phyloP scores from a whole-genome alignment of 2,329 filamentous ascomycete species.

The Huntiella abstrusa region DNA sequence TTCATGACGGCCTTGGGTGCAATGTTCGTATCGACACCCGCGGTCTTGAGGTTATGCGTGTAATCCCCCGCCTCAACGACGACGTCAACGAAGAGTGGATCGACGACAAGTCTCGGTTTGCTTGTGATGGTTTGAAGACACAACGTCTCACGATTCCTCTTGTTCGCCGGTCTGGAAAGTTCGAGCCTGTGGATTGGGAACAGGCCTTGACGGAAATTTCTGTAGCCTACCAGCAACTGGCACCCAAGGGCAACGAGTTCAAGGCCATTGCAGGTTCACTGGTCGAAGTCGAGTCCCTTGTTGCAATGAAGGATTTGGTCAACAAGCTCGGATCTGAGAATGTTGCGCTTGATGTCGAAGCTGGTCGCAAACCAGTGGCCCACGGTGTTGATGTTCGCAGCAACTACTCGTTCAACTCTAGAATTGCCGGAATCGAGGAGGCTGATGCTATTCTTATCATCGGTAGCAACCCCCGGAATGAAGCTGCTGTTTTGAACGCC shows the following conservation, averaged over 20 bases:
- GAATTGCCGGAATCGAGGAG: slow-evolving; percentile 82
- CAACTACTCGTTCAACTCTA: slow-evolving; percentile 95
- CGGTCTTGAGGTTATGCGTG: slow-evolving; percentile 88
- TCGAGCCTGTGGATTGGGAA: slow-evolving; percentile 87
- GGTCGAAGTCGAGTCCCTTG: slow-evolving; percentile 78
- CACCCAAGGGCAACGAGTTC: slow-evolving; percentile 82
- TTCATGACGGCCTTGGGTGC: slow-evolving; percentile 79
- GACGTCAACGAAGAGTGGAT: slow-evolving; percentile 99
- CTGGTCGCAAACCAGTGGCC: slow-evolving; percentile 63
- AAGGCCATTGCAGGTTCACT: slow-evolving; percentile 86
- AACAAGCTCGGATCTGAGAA: slow-evolving; percentile 97
- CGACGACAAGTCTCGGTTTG: slow-evolving; percentile 94
- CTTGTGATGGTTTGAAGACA: slow-evolving; percentile 89
- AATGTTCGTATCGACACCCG: slow-evolving; percentile 88
- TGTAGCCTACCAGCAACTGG: slow-evolving; percentile 58
- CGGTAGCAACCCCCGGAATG: slow-evolving; percentile 86
- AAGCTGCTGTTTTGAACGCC: slow-evolving; percentile 87
- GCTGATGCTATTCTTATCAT: slow-evolving; percentile 82
- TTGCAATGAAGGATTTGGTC: slow-evolving; percentile 90
- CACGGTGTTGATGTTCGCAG: slow-evolving; percentile 87
- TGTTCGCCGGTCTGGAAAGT: slow-evolving; percentile 73
- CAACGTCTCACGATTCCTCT: slow-evolving; percentile 87
- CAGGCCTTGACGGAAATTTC: slow-evolving; percentile 80
- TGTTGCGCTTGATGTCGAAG: slow-evolving; percentile 75
- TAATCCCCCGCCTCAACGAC: slow-evolving; percentile 84